Percentiles rank a stretch among this genome's conserved stretches.
Evolutionary conservation across 2,329 filamentous ascomycete species (phyloP).

Genomic region (Aspergillaceae sp.): DNA sequence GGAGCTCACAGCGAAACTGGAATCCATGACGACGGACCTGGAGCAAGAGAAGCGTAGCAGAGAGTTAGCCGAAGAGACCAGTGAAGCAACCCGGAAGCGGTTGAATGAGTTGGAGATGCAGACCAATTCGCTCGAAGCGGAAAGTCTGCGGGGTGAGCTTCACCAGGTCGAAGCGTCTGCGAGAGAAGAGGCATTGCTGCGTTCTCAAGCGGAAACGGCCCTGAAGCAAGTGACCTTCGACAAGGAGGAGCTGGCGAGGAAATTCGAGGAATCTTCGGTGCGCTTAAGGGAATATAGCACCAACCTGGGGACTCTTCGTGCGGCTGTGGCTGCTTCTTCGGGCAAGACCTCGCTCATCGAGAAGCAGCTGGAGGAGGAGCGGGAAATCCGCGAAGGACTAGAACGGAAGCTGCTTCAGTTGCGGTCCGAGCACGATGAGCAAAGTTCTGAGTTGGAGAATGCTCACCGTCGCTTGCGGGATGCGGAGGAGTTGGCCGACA

Average conservation of each 20-base stretch:
- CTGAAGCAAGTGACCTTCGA: conserved; percentile 74
- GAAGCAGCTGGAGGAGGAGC: conserved; percentile 69
- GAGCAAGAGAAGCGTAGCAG: conserved; percentile 73
- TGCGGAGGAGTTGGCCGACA: conserved; percentile 79
- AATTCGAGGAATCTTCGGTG: conserved; percentile 58
- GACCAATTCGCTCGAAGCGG: conserved; percentile 73
- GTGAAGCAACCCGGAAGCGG: conserved; percentile 70
- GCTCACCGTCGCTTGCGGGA: conserved; percentile 68
- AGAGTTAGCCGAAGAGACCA: conserved; percentile 79
- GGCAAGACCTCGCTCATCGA: conserved; percentile 71
- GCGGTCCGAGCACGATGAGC: conserved; percentile 73
- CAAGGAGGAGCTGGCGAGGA: conserved; percentile 65
- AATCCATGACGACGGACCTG: conserved; percentile 60
- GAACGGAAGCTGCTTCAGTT: conserved; percentile 70
- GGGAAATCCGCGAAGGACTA: conserved; percentile 61
- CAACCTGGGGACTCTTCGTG: conserved; percentile 65
- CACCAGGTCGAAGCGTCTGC: conserved; percentile 69
- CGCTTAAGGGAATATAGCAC: conserved; percentile 60
- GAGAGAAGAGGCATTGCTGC: conserved; percentile 70
- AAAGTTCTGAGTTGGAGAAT: conserved; percentile 66
- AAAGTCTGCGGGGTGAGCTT: conserved; percentile 75
- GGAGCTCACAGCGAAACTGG: conserved; percentile 69
- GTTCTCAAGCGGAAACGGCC: conserved; percentile 66
- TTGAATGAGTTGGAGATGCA: conserved; percentile 78
- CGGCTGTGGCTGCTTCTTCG: conserved; percentile 68